A percentile compares a stretch with the other conserved stretches of the same genome.
Conservation (phyloP, 1,284 basidiomycete genomes). For the Apiotrichum veenhuisii region DNA sequence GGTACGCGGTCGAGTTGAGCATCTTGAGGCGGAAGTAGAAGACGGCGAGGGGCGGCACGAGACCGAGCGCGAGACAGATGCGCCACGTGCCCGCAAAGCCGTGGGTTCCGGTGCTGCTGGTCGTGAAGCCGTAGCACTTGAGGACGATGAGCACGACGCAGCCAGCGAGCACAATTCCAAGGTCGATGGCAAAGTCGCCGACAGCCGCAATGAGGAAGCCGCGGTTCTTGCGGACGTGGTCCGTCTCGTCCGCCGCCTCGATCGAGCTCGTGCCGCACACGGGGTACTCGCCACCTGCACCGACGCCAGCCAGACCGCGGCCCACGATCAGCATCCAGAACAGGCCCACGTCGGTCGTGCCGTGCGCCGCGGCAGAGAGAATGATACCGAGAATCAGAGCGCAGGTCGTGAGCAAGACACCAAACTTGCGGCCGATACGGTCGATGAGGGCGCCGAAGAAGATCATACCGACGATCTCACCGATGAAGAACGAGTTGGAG, state of each 20-base stretch:
- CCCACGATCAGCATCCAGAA: conserved; percentile 74
- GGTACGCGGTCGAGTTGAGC: conserved; percentile 30
- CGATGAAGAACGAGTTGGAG: conserved; percentile 30
- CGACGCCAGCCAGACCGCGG: conserved; percentile 65
- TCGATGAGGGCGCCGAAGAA: conserved; percentile 29
- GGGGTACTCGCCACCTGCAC: conserved; percentile 72
- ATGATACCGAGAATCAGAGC: conserved; percentile 31
- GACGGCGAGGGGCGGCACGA: conserved; percentile 28
- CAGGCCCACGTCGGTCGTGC: conserved; percentile 41
- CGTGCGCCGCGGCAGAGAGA: conserved; percentile 22
- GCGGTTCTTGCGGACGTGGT: conserved; percentile 52
- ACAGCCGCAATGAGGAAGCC: conserved; percentile 72
- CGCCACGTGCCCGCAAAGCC: conserved; percentile 27
- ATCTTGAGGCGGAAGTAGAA: conserved; percentile 35
- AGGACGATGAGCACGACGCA: conserved; percentile 26
- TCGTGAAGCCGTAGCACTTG: conserved; percentile 18
- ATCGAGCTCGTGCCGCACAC: conserved; percentile 62
- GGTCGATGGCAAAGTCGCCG: conserved; percentile 54
- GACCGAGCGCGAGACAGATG: conserved; percentile 28
- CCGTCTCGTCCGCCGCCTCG: conserved; percentile 68
- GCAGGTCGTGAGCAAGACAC: conserved; percentile 29
- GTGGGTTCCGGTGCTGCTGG: conserved; percentile 3
- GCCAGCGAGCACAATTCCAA: conserved; percentile 22
- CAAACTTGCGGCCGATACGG: conserved; percentile 29
- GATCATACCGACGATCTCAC: conserved; percentile 26